phyloP scores from a whole-genome alignment of 2,329 filamentous ascomycete genomes.

The Chlorencoelia australis region DNA sequence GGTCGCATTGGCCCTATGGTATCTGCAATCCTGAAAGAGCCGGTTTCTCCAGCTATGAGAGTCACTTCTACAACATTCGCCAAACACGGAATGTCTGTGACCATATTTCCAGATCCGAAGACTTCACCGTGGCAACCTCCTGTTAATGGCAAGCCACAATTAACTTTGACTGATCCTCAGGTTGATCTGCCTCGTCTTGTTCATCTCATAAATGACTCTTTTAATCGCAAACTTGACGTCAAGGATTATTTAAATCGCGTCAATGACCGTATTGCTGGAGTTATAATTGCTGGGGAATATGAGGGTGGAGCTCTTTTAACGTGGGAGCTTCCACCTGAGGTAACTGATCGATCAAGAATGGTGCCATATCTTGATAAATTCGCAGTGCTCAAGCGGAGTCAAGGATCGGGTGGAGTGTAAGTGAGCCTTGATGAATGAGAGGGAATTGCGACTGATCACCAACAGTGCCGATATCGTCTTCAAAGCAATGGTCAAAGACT shows the following conservation, averaged over 20 bases:
- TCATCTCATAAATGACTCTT: slow-evolving; percentile 87
- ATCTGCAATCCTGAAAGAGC: slow-evolving; percentile 9
- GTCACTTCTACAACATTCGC: slow-evolving; percentile 63
- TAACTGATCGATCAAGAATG: slow-evolving; percentile 48
- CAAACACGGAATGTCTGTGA: slow-evolving; percentile 84
- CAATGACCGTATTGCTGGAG: slow-evolving; percentile 68
- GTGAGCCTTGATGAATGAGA: too few species aligned
- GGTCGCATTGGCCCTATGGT: slow-evolving; percentile 41
- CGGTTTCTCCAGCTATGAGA: slow-evolving; percentile 26
- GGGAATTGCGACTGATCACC: too few species aligned
- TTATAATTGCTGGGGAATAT: slow-evolving; percentile 94
- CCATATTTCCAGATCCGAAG: slow-evolving; percentile 65
- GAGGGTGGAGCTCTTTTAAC: slow-evolving; percentile 92
- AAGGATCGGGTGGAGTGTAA: slow-evolving; percentile 85
- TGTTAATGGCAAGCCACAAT: slow-evolving; percentile 43
- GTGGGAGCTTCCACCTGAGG: slow-evolving; percentile 69
- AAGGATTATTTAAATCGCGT: slow-evolving; percentile 76
- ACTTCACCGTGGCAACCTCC: slow-evolving; percentile 58
- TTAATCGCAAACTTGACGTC: slow-evolving; percentile 74
- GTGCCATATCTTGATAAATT: slow-evolving; percentile 98
- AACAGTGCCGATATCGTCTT: slow-evolving; percentile 97
- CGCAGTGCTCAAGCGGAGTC: slow-evolving; percentile 77
- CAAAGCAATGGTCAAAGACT: slow-evolving; percentile 84
- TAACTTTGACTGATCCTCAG: slow-evolving; percentile 67
- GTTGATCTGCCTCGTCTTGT: slow-evolving; percentile 78